phyloP scores from a whole-genome alignment of 2,329 filamentous ascomycete species.

The Alternaria panax region DNA sequence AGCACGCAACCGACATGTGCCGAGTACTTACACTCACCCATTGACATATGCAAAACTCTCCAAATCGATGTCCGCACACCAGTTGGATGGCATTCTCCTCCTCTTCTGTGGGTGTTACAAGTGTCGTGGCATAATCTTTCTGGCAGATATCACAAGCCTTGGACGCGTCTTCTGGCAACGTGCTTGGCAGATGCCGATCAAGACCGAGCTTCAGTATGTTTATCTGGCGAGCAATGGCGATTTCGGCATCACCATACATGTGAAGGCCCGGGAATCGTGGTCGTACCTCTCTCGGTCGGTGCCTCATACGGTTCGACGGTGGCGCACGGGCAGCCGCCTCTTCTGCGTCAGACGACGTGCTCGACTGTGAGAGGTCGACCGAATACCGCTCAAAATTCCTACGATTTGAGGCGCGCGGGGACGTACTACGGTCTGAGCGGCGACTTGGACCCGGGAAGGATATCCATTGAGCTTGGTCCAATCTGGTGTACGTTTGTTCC shows the following conservation, averaged over 20 bases:
- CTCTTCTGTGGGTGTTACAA: constrained; percentile 40
- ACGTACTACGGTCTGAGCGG: constrained; percentile 35
- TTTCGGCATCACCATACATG: constrained; percentile 32
- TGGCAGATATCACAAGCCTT: constrained; percentile 46
- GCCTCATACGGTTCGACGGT: constrained; percentile 24
- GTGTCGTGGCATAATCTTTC: constrained; percentile 43
- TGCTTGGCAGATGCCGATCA: constrained; percentile 31
- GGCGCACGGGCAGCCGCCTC: constrained; percentile 35
- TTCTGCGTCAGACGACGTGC: constrained; percentile 35
- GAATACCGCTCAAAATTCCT: constrained; percentile 44
- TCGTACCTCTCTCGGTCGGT: constrained; percentile 24
- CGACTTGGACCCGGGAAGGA: constrained; percentile 23
- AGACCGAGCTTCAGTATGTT: constrained; percentile 41
- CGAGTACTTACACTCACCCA: constrained; percentile 30
- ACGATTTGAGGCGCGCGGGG: constrained; percentile 41
- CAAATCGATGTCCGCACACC: constrained; percentile 47
- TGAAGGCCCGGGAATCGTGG: constrained; percentile 19
- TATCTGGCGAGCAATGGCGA: constrained; percentile 36
- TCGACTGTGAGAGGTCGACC: constrained; percentile 32
- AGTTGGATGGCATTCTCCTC: constrained; percentile 46
- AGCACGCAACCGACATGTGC: constrained; percentile 3
- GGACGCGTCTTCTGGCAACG: constrained; percentile 37
- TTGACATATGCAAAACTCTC: constrained; percentile 46
- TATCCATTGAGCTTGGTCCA: constrained; percentile 24
- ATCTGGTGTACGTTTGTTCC: constrained; percentile 9